phyloP scores from a whole-genome alignment of 768 basidiomycete species.

The Harrya chromipes region DNA sequence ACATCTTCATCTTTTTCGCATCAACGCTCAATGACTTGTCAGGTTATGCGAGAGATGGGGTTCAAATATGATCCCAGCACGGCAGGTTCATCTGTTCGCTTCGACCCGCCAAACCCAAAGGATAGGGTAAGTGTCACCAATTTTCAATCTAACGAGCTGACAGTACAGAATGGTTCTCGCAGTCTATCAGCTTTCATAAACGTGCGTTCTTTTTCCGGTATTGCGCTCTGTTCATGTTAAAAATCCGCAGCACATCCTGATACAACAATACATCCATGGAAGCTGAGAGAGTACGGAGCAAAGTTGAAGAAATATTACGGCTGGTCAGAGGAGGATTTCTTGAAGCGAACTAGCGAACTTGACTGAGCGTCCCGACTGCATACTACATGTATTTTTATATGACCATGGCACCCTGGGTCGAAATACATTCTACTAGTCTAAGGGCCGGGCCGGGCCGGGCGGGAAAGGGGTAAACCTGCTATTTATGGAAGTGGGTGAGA shows the following conservation, averaged over 20 bases:
- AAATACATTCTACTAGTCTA: too few species aligned
- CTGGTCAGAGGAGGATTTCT: constrained; percentile 52
- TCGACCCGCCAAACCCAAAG: constrained; percentile 62
- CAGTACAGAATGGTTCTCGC: background rate
- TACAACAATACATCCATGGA: constrained; percentile 51
- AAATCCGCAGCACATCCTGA: constrained; percentile 65
- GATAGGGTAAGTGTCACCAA: constrained; percentile 38
- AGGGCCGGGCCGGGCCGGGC: too few species aligned
- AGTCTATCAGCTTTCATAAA: constrained; percentile 78
- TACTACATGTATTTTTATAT: background rate
- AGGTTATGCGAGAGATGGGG: constrained; percentile 80
- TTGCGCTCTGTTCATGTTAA: background rate
- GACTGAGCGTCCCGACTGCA: constrained; percentile 2
- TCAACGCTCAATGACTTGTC: background rate
- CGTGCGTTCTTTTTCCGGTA: constrained; percentile 38
- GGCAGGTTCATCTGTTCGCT: constrained; percentile 80
- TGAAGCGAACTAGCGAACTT: constrained; percentile 10
- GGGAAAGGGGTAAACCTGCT: too few species aligned
- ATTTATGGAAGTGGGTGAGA: too few species aligned
- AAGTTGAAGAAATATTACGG: constrained; percentile 63
- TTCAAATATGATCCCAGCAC: constrained; percentile 71
- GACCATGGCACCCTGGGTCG: background rate
- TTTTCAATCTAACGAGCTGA: constrained; percentile 1
- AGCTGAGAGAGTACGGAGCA: constrained; percentile 53
- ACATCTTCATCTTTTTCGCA: background rate